These are phyloP conservation scores for Oryza australiensis DNA, from an alignment of 176 grass and related monocot species.

Conservation along the genomic window DNA sequence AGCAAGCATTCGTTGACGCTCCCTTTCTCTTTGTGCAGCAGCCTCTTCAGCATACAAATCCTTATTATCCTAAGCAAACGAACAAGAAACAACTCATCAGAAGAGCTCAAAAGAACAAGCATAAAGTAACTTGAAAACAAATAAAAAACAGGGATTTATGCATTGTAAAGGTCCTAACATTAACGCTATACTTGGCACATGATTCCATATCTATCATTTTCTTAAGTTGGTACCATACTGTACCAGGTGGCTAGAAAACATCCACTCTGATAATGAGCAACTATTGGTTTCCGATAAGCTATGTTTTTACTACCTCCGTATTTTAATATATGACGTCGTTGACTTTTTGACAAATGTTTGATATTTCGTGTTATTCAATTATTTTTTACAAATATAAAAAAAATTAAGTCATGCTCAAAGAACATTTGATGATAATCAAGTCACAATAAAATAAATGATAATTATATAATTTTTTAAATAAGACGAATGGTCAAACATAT, in stretches of 20 bases:
- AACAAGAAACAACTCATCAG: not conserved
- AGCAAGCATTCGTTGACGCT: conserved; percentile 92
- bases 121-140: not conserved
- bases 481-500: too few species aligned
- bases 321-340: too few species aligned
- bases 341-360: too few species aligned
- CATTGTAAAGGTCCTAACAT: not conserved
- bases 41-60: conserved; percentile 98
- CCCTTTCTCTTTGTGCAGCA: conserved; percentile 88
- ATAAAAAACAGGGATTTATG: not conserved
- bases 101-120: not conserved
- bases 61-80: conserved; percentile 84
- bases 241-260: not conserved
- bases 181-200: not conserved
- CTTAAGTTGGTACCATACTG: not conserved
- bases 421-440: too few species aligned
- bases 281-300: not conserved
- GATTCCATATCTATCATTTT: not conserved
- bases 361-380: too few species aligned
- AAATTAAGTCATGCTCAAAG: too few species aligned
- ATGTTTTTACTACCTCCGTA: not conserved
- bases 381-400: too few species aligned
- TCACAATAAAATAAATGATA: too few species aligned
- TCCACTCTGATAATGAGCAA: not conserved
- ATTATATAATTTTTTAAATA: too few species aligned